These are phyloP conservation scores for Elsinoe batatas DNA, from an alignment of 2,329 filamentous ascomycete species.

Conservation along the genomic window DNA sequence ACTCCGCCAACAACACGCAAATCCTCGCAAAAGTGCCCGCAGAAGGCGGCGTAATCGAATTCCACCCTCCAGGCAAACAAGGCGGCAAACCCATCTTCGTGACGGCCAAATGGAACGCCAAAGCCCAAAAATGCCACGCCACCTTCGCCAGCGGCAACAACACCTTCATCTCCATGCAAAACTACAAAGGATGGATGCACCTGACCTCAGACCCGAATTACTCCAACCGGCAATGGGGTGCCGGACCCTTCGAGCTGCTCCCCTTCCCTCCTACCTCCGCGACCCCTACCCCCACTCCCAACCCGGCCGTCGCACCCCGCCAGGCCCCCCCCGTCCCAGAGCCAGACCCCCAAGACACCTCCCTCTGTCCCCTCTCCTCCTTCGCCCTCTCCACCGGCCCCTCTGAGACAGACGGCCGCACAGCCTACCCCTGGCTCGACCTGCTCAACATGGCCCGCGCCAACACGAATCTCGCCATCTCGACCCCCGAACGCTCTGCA, in stretches of 20 bases:
- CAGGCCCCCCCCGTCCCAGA: neutral
- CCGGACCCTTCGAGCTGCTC: neutral
- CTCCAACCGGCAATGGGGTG: neutral
- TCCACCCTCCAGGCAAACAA: neutral
- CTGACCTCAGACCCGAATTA: neutral
- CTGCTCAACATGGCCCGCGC: neutral
- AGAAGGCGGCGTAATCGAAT: neutral
- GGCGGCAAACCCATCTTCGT: neutral
- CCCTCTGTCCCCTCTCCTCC: neutral
- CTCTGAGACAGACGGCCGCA: neutral
- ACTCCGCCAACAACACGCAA: conserved; percentile 6
- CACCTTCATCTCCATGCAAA: conserved; percentile 5
- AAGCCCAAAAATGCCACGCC: neutral
- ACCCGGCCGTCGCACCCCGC: neutral
- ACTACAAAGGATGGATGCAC: conserved; percentile 8
- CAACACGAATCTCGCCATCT: neutral
- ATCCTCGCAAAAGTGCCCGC: conserved; percentile 2
- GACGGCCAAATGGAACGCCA: neutral
- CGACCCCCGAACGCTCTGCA: neutral
- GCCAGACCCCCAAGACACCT: neutral
- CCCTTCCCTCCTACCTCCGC: neutral
- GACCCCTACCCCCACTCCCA: neutral
- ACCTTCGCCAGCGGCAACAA: neutral
- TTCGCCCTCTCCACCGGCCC: neutral
- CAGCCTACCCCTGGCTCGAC: conserved; percentile 1